Evolutionary conservation across 2,329 filamentous ascomycete genomes (phyloP).

Genomic region (Aspergillus chevalieri): DNA sequence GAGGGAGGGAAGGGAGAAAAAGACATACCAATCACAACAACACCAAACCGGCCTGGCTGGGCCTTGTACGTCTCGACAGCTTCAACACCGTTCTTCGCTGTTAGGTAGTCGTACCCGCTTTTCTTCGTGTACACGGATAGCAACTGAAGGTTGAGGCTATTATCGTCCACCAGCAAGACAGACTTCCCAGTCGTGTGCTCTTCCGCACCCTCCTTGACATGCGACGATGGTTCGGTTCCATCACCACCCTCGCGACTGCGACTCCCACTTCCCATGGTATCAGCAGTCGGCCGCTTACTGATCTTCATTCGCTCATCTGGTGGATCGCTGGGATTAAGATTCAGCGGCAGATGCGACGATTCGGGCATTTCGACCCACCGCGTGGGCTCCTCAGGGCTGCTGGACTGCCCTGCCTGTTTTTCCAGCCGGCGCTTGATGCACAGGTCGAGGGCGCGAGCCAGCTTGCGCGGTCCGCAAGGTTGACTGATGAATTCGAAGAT

Average conservation of each 20-base stretch:
- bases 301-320: constrained; percentile 16
- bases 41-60: constrained; percentile 1
- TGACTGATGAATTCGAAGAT: constrained; percentile 32
- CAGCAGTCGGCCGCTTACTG: constrained; percentile 15
- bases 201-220: neutral
- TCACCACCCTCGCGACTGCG: neutral
- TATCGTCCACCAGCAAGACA: constrained; percentile 34
- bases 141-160: constrained; percentile 29
- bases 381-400: constrained; percentile 7
- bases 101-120: constrained; percentile 20
- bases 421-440: constrained; percentile 16
- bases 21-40: constrained; percentile 15
- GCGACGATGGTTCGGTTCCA: neutral
- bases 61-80: constrained; percentile 26
- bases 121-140: constrained; percentile 27
- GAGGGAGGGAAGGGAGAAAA: neutral
- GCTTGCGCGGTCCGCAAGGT: constrained; percentile 29
- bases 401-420: no score
- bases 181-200: neutral
- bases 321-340: constrained; percentile 10
- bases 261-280: constrained; percentile 7
- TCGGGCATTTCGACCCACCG: constrained; percentile 17
- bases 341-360: constrained; percentile 14
- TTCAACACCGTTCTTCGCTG: constrained; percentile 29
- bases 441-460: constrained; percentile 22